phyloP scores from a whole-genome alignment of 192 early-diverging fungal genomes.

The Podila horticola region DNA sequence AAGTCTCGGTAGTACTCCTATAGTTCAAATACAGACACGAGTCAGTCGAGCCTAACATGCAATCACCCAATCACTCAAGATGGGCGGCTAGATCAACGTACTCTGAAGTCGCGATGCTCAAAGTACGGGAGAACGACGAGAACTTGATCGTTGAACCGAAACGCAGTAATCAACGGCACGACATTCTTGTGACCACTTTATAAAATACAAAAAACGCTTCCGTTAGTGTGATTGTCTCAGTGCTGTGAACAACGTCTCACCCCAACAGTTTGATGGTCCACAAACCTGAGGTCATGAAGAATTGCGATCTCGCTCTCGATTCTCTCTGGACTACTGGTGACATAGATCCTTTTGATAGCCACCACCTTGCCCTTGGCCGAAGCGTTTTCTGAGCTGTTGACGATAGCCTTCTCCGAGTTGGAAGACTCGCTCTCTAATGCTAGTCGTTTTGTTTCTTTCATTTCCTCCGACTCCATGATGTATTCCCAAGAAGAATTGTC shows the following conservation, averaged over 20 bases:
- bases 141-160: constrained; percentile 85
- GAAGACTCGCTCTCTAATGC: background rate
- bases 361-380: constrained; percentile 59
- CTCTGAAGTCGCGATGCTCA: constrained; percentile 83
- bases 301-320: constrained; percentile 88
- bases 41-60: background rate
- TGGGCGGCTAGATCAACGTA: constrained; percentile 22
- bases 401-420: background rate
- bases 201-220: too few relatives aligned
- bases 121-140: constrained; percentile 87
- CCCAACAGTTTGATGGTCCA: constrained; percentile 40
- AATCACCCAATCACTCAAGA: background rate
- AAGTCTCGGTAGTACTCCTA: constrained; percentile 74
- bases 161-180: constrained; percentile 80
- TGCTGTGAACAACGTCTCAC: background rate
- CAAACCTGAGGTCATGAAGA: constrained; percentile 71
- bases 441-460: background rate
- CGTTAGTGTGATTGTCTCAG: background rate
- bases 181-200: constrained; percentile 75
- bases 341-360: constrained; percentile 90
- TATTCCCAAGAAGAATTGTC: constrained; percentile 76
- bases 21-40: background rate
- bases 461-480: constrained; percentile 41
- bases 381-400: background rate
- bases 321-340: constrained; percentile 79